phyloP scores from a whole-genome alignment of 148 eudicot species.

The Rhododendron vialii region DNA sequence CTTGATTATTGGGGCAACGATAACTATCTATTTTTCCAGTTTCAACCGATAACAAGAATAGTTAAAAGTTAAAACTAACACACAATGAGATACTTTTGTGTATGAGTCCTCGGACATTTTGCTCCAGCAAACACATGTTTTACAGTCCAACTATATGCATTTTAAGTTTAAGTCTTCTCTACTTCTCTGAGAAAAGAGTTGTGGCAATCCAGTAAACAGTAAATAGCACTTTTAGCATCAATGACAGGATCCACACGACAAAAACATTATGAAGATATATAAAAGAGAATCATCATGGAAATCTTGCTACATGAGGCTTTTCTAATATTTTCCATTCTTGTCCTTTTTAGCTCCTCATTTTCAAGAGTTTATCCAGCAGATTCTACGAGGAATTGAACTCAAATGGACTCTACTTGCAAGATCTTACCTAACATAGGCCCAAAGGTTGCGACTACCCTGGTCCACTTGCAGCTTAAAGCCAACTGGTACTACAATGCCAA shows the following conservation, averaged over 20 bases:
- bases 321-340: not conserved
- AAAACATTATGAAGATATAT: not conserved
- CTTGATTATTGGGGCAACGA: slow-evolving; percentile 11
- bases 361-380: not conserved
- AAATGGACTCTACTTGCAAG: slow-evolving; percentile 7
- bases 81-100: not conserved
- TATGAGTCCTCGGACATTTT: not conserved
- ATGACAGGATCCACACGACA: not conserved
- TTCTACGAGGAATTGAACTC: slow-evolving; percentile 5
- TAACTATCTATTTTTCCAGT: not conserved
- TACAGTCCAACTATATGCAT: not conserved
- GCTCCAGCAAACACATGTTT: not conserved
- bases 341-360: not conserved
- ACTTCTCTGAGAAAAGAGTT: not conserved
- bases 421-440: slow-evolving; percentile 1
- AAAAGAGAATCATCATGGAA: not conserved
- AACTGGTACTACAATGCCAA: slow-evolving; percentile 6
- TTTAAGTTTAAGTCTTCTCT: not conserved
- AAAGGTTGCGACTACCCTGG: not conserved
- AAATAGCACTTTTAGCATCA: not conserved
- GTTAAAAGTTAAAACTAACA: not conserved
- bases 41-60: not conserved
- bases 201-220: not conserved
- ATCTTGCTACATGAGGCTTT: not conserved
- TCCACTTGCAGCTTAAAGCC: slow-evolving; percentile 12